Evolutionary conservation across 169 alveolate genomes (phyloP), one percentile per base, ranked within the genome.

Genomic region (Plasmodium gonderi): DNA sequence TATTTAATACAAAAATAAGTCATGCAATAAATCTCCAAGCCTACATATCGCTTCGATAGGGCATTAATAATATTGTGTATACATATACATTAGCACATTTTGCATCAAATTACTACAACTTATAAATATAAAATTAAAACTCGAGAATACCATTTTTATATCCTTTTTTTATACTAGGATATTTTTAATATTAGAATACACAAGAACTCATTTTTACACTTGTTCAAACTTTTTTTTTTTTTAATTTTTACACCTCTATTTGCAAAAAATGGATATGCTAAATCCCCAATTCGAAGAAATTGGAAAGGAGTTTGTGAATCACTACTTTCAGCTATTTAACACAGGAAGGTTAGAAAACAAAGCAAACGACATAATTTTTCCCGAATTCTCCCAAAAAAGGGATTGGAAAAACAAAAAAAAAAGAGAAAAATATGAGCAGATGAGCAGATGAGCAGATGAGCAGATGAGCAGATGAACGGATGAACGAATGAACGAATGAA

Each of bases 281-380:
- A 94, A 94, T 75, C 96, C 96, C 49, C 96, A 94, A 68, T 94
- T 94, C 54, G 96, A 94, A 79, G 94, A 90, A 23, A 94, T 96
- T 31, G 98, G 98, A 26, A 90, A 94, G 77, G 97, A 96, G 54
- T 96, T 96, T 74, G 95, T 94, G 44, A 92, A 94, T 33, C 98
- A 95, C 92, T 96, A 96, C 95, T 96, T 95, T 92, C 96, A 95
- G 79, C 85, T 95, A 23, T 93, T 96, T 89, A 95, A 93, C 69
- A 94, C 93, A 26, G 94, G 95, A 74, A 94, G 98, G 94, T 92
- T 90, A 40, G 47, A 54, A 54, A 75, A 54, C 44, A 23, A 69
- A 69, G 38, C 5, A 33, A 69, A 42, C 49, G 11, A 33, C n/a
- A 11, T 31, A 14, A 20, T 36, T 20, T 0, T 20, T 6, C 3